Evolutionary conservation across 164 flowering plant genomes (phyloP), one percentile per base, ranked within the genome.

Genomic region (Euptelea pleiosperma): DNA sequence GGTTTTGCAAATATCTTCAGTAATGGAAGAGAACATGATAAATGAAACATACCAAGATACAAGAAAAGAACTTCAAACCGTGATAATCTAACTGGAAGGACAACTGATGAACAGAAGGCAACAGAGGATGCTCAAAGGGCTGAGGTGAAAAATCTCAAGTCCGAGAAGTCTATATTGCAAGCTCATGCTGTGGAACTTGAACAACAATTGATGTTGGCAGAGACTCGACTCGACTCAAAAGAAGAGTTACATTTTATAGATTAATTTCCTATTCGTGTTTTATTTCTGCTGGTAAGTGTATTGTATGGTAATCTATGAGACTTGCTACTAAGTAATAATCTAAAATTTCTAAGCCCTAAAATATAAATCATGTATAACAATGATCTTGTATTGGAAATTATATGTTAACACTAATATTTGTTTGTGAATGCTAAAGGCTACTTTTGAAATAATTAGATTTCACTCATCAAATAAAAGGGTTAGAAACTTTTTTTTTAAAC

Each of bases 21-120:
- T 81, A 5, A 63, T 75, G 80, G 96, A 88, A 70, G 97, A 93
- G 71, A 90, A 87, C 57, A 55, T 64, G 47, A 81, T 87, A 48
- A 79, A 64, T 61, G 84, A 80, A 67, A 68, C 84, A 44, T 60
- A 79, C 69, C 76, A 79, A 64, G 74, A 62, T 59, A 47, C 78
- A 15, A 82, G 73, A 64, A 79, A 77, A 43, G 97, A 90, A 71
- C 84, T 86, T 57, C 81, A 86, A 62, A 62, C 75, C 11, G 51
- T 79, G 41, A 77, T 79, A 41, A 2, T 19, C 48, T 78, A 81
- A 70, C 73, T 83, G 58, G 85, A 89, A 81, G 82, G 51, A 36
- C 74, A 87, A 45, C 26, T 84, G 57, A 71, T 61, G 83, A 80
- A 55, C 72, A 79, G 37, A 71, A 75, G 61, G 69, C 62, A 52